These are phyloP conservation scores for Diaporthe sp. DNA, from an alignment of 2,329 filamentous ascomycete genomes.

Conservation along the genomic window DNA sequence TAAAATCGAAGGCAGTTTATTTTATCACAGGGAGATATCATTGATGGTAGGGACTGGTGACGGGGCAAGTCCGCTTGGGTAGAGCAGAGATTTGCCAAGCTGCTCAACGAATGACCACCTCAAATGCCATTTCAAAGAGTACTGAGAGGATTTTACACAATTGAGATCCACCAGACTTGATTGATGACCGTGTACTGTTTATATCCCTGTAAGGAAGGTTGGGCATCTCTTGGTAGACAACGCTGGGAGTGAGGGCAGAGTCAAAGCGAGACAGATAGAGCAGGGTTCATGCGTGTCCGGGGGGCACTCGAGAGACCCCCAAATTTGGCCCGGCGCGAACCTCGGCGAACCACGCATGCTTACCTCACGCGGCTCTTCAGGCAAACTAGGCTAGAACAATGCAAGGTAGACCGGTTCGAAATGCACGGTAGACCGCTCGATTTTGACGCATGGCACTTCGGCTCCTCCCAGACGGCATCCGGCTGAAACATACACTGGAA, in stretches of 20 bases:
- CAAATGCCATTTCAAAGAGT: no score
- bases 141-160: no score
- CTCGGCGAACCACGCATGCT: not conserved
- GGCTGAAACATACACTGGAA: slow-evolving; percentile 10
- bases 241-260: no score
- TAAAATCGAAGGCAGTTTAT: no score
- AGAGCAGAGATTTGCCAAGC: not conserved
- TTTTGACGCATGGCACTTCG: not conserved
- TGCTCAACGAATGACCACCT: no score
- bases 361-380: slow-evolving; percentile 1
- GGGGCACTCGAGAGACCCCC: slow-evolving; percentile 18
- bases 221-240: no score
- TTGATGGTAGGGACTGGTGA: not conserved
- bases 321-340: not conserved
- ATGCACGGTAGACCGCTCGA: not conserved
- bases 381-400: not conserved
- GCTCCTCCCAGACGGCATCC: slow-evolving; percentile 26
- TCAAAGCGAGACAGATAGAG: not conserved
- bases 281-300: not conserved
- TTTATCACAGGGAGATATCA: no score
- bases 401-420: not conserved
- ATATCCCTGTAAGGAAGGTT: rapidly evolving
- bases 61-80: no score
- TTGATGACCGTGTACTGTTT: rapidly evolving
- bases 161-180: no score